These are phyloP conservation scores for Trichoderma afroharzianum DNA, from an alignment of 2,329 filamentous ascomycete species.

Conservation along the genomic window DNA sequence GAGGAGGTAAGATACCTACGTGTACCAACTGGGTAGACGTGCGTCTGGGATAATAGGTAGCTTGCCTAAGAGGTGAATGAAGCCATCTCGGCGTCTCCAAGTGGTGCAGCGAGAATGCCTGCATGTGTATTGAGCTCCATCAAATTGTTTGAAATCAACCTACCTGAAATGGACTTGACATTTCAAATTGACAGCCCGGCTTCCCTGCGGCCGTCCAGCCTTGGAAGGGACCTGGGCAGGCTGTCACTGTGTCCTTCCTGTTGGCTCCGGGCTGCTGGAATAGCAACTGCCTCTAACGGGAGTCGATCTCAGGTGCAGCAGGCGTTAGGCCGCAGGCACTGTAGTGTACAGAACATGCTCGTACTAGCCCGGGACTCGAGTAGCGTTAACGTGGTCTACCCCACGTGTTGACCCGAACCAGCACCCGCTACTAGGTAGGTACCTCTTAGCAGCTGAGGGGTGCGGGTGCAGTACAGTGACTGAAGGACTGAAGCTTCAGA, in stretches of 20 bases:
- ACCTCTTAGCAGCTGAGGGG: background rate
- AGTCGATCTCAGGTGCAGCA: background rate
- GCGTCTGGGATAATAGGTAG: background rate
- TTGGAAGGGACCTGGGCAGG: background rate
- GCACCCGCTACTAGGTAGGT: background rate
- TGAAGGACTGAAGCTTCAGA: background rate
- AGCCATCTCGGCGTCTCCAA: background rate
- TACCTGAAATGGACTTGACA: background rate
- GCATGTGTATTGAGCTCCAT: background rate
- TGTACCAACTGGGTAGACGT: background rate
- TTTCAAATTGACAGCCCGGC: background rate
- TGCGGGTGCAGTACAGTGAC: background rate
- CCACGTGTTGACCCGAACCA: background rate
- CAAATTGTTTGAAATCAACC: background rate
- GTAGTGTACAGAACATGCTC: background rate
- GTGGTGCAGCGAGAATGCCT: background rate
- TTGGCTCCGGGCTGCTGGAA: conserved; percentile 13
- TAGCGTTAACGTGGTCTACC: background rate
- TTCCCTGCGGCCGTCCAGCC: background rate
- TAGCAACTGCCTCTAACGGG: background rate
- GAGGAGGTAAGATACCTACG: background rate
- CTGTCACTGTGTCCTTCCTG: conserved; percentile 15
- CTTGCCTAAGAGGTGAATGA: background rate
- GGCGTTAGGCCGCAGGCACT: background rate
- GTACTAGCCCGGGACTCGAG: background rate